Conservation (phyloP, 2,329 filamentous ascomycete genomes). For the Fusarium stilboides region DNA sequence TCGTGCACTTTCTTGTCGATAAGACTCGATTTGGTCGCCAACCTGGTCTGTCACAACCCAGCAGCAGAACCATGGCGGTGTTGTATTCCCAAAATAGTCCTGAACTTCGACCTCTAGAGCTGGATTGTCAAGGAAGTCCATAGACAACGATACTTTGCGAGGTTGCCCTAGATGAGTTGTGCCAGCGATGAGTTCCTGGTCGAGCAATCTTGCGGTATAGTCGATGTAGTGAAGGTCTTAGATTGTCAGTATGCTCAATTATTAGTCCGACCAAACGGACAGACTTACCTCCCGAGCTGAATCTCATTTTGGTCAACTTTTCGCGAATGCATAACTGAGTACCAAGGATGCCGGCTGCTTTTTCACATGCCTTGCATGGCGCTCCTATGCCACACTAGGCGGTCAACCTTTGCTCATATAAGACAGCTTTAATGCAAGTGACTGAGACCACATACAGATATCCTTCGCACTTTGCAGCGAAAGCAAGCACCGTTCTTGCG, state of each 20-base stretch:
- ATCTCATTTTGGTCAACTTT: constrained; percentile 50
- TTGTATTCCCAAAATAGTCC: constrained; percentile 45
- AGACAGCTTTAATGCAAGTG: constrained; percentile 2
- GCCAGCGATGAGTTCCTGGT: constrained; percentile 50
- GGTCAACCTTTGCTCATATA: constrained; percentile 23
- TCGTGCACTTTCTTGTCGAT: constrained; percentile 47
- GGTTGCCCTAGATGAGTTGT: constrained; percentile 50
- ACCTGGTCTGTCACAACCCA: constrained; percentile 50
- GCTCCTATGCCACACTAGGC: constrained; percentile 47
- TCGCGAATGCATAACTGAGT: constrained; percentile 48
- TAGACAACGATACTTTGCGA: constrained; percentile 46
- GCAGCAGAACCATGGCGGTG: constrained; percentile 49
- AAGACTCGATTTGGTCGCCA: constrained; percentile 48
- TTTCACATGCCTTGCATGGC: constrained; percentile 47
- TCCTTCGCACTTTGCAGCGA: constrained; percentile 48
- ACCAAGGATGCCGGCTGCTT: constrained; percentile 47
- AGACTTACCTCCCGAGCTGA: constrained; percentile 48
- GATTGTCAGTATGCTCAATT: not conserved
- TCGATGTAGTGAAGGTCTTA: constrained; percentile 51
- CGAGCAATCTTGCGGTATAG: constrained; percentile 48
- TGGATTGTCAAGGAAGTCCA: constrained; percentile 50
- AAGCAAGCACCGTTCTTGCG: constrained; percentile 50
- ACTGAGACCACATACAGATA: constrained; percentile 43
- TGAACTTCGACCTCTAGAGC: constrained; percentile 46
- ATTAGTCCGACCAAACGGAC: not conserved